phyloP scores from a whole-genome alignment of 2,329 filamentous ascomycete species.

The Pseudogymnoascus sp. region DNA sequence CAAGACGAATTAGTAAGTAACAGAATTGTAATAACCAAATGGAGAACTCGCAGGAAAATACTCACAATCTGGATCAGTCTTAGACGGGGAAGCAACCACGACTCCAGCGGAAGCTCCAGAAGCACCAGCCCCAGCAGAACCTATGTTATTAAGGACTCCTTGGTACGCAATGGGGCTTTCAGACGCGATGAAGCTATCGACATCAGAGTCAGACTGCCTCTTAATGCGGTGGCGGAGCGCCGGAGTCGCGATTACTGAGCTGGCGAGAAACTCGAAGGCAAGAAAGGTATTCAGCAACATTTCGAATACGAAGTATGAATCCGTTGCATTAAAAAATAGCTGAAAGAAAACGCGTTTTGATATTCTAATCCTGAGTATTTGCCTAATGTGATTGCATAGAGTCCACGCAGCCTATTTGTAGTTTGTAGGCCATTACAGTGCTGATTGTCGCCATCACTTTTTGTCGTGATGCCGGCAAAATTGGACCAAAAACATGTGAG shows the following conservation, averaged over 20 bases:
- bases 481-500: not conserved
- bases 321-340: not conserved
- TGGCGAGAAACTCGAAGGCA: constrained; percentile 3
- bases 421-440: not conserved
- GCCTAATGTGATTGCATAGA: not conserved
- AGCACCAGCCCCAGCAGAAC: not conserved
- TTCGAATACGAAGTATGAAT: not conserved
- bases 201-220: not conserved
- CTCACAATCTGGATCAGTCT: constrained; percentile 47
- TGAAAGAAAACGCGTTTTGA: not conserved
- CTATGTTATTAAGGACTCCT: constrained; percentile 2
- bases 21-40: not conserved
- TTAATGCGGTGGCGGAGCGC: not conserved
- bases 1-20: not conserved
- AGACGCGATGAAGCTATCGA: not conserved
- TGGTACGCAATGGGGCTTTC: not conserved
- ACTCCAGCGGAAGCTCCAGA: constrained; percentile 33
- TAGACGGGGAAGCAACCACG: constrained; percentile 53
- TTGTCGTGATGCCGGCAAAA: not conserved
- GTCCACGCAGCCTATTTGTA: not conserved
- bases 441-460: not conserved
- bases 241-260: not conserved
- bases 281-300: not conserved
- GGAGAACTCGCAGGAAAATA: not conserved
- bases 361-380: not conserved